These are phyloP conservation scores for Pelagomonas calceolata DNA, from an alignment of 108 stramenopile genomes.

Conservation along the genomic window DNA sequence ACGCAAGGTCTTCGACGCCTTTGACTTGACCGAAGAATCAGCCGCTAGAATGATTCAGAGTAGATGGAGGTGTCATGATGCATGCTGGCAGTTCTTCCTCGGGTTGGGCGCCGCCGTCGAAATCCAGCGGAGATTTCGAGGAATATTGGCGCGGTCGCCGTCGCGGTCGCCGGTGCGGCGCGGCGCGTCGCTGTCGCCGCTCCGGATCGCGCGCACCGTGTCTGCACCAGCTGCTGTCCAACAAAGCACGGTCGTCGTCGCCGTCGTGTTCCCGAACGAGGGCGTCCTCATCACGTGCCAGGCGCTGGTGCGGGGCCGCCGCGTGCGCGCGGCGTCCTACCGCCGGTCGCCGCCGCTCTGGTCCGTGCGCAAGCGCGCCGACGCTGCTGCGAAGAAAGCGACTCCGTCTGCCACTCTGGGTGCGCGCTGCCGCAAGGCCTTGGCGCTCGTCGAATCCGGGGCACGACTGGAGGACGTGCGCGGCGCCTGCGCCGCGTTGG, in stretches of 20 bases:
- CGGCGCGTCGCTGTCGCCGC: too few relatives aligned
- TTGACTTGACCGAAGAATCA: too few relatives aligned
- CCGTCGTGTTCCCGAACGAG: too few relatives aligned
- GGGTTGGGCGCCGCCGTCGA: background rate
- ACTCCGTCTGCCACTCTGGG: conserved; percentile 31
- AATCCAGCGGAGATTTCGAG: background rate
- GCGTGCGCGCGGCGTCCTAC: background rate
- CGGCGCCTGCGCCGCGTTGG: conserved; percentile 51
- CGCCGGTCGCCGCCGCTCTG: background rate
- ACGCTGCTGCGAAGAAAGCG: background rate
- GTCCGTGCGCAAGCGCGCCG: background rate
- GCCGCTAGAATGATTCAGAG: background rate
- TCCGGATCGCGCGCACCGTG: too few relatives aligned
- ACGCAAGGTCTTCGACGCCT: too few relatives aligned
- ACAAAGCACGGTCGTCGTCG: too few relatives aligned
- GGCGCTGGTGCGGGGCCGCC: too few relatives aligned
- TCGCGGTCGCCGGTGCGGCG: too few relatives aligned
- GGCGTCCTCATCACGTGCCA: too few relatives aligned
- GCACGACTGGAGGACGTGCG: conserved; percentile 54
- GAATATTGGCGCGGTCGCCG: background rate
- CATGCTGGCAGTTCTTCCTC: background rate
- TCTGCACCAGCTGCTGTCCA: too few relatives aligned
- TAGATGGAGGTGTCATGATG: background rate
- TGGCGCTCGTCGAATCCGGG: conserved; percentile 47
- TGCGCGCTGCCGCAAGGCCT: conserved; percentile 26